These are phyloP conservation scores for Globisporangium middletonii DNA, from an alignment of 352 stramenopile species.

Conservation along the genomic window DNA sequence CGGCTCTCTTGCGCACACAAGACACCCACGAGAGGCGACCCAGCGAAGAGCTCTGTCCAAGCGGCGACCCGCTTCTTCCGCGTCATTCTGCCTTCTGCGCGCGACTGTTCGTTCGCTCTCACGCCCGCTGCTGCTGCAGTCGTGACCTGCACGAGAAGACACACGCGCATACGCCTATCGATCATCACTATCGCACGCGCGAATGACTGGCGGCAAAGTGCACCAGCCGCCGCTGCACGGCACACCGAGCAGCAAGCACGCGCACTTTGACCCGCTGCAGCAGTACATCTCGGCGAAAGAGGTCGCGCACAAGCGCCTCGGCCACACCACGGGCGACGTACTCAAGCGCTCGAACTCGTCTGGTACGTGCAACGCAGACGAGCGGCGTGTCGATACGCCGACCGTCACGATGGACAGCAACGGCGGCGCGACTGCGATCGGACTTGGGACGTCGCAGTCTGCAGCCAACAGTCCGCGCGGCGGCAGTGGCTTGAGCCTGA, in stretches of 20 bases:
- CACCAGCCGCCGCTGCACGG: neutral
- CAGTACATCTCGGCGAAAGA: conserved; percentile 60
- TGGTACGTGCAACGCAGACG: conserved; percentile 8
- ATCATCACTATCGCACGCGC: neutral
- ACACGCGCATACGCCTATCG: neutral
- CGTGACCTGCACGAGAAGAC: neutral
- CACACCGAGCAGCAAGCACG: neutral
- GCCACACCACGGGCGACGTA: conserved; percentile 6
- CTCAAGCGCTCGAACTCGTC: conserved; percentile 13
- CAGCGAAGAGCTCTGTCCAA: neutral
- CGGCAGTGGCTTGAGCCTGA: conserved; percentile 19
- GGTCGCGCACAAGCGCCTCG: conserved; percentile 49
- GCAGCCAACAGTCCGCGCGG: conserved; percentile 44
- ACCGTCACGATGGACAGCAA: conserved; percentile 15
- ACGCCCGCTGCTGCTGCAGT: neutral
- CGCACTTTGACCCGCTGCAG: conserved; percentile 32
- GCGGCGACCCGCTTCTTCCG: neutral
- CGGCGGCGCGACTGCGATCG: conserved; percentile 2
- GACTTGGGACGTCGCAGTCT: conserved; percentile 19
- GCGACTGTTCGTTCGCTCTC: neutral
- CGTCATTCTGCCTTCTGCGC: neutral
- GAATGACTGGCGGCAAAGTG: neutral
- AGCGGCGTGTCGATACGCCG: conserved; percentile 40
- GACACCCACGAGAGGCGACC: too few species aligned
- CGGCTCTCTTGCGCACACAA: too few species aligned